Conservation (phyloP, 2,329 filamentous ascomycete species). For the Exophiala calicioides region DNA sequence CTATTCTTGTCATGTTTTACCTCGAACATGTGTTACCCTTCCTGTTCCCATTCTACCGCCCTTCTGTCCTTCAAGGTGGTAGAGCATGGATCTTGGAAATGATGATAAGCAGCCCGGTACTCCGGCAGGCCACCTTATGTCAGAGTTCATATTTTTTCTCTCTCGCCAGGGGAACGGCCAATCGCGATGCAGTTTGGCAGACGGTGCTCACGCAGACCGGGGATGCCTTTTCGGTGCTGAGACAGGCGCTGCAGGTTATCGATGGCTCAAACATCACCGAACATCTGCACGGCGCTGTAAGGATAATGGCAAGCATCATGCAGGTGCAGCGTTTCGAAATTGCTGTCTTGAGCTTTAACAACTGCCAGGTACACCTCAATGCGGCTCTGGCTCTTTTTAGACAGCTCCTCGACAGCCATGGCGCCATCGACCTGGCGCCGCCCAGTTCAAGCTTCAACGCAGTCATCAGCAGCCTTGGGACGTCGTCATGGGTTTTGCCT, state of each 20-base stretch:
- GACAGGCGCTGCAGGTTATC: slow-evolving; percentile 31
- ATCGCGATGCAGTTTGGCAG: slow-evolving; percentile 6
- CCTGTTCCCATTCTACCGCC: slow-evolving; percentile 64
- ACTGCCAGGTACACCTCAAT: slow-evolving; percentile 39
- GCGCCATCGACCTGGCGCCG: no score
- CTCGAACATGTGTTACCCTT: slow-evolving; percentile 64
- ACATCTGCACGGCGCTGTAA: slow-evolving; percentile 30
- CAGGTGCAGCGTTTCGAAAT: slow-evolving; percentile 40
- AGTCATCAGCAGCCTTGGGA: slow-evolving; percentile 6
- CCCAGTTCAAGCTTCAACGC: no score
- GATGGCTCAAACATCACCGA: no score
- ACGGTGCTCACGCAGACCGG: slow-evolving; percentile 14
- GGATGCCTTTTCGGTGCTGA: slow-evolving; percentile 21
- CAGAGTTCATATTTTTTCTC: slow-evolving; percentile 61
- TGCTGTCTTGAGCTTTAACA: slow-evolving; percentile 36
- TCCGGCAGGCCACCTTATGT: slow-evolving; percentile 60
- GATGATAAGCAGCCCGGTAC: slow-evolving; percentile 57
- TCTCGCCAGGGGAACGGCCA: slow-evolving; percentile 33
- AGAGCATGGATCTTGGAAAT: slow-evolving; percentile 62
- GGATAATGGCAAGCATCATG: slow-evolving; percentile 39
- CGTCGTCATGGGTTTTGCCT: slow-evolving; percentile 10
- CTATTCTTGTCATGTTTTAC: slow-evolving; percentile 58
- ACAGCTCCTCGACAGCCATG: no score
- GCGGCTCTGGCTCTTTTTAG: slow-evolving; percentile 38
- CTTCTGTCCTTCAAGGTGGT: slow-evolving; percentile 57